Evolutionary conservation across 2,329 filamentous ascomycete genomes (phyloP).

Genomic region (Talaromyces marneffei): DNA sequence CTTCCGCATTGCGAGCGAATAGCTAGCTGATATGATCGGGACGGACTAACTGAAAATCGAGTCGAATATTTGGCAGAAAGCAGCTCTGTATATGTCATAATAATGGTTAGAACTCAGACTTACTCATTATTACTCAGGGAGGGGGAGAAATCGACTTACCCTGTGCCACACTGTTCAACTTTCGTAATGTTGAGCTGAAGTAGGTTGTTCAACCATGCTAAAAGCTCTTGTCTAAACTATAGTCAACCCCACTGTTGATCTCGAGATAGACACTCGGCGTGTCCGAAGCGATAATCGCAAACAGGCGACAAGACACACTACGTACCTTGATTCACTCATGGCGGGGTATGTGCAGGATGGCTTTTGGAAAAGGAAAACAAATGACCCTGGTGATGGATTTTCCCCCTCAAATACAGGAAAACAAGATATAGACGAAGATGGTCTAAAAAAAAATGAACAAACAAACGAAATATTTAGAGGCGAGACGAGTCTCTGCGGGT

Average conservation of each 20-base stretch:
- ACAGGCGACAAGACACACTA: conserved; percentile 15
- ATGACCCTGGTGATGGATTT: not conserved
- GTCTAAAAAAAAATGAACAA: not conserved
- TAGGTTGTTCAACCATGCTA: conserved; percentile 95
- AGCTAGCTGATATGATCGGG: not conserved
- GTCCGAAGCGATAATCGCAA: not conserved
- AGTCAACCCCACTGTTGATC: not conserved
- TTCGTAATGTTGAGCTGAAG: conserved; percentile 97
- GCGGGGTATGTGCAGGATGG: conserved; percentile 30
- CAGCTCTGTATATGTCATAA: conserved; percentile 58
- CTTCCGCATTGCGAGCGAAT: not conserved
- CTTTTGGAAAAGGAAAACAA: conserved; percentile 7
- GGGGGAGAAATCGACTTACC: conserved; percentile 52
- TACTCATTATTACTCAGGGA: not conserved
- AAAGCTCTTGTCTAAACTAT: conserved; percentile 75
- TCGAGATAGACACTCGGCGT: not conserved
- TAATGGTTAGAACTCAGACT: conserved; percentile 21
- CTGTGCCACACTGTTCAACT: conserved; percentile 97
- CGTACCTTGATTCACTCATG: conserved; percentile 62
- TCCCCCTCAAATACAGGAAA: not conserved
- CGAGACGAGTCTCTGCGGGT: not conserved
- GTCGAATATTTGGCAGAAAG: conserved; percentile 95
- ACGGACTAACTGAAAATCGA: conserved; percentile 73
- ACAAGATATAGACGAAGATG: not conserved
- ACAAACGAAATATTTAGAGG: not conserved